A percentile compares a stretch with the other conserved stretches of the same genome.
Evolutionary conservation across 139 green algal genomes (phyloP).

Genomic region (Tetraselmis chui): DNA sequence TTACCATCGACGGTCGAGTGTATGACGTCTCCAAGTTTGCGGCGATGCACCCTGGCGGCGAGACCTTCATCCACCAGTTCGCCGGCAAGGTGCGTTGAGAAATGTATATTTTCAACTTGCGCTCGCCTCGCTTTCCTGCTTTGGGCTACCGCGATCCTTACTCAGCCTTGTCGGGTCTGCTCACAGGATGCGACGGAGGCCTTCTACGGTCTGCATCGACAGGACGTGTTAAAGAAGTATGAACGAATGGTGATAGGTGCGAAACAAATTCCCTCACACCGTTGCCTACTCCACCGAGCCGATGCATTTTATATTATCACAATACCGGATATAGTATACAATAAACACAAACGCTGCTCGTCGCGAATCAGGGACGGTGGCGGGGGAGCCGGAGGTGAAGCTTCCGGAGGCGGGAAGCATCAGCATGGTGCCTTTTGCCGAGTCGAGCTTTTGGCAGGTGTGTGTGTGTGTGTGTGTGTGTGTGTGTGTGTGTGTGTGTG

Average conservation of each 20-base stretch:
- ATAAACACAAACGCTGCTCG: too few species aligned
- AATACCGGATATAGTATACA: too few species aligned
- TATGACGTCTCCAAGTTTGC: slow-evolving; percentile 29
- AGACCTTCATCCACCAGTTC: slow-evolving; percentile 8
- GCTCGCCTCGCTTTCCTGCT: too few species aligned
- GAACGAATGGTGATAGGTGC: not conserved
- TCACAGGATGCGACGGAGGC: slow-evolving; percentile 12
- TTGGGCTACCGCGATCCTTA: too few species aligned
- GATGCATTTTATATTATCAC: too few species aligned
- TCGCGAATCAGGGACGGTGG: not conserved
- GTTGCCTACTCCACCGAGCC: too few species aligned
- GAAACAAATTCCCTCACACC: too few species aligned
- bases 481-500: too few species aligned
- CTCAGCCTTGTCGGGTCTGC: too few species aligned
- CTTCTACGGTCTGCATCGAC: slow-evolving; percentile 19
- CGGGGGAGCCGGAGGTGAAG: not conserved
- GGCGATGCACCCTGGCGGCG: slow-evolving; percentile 19
- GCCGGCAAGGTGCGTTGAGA: not conserved
- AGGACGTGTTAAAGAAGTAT: slow-evolving; percentile 23
- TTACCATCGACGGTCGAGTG: slow-evolving; percentile 18
- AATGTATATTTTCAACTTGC: too few species aligned
- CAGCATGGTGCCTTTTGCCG: slow-evolving; percentile 14
- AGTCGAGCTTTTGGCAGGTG: slow-evolving; percentile 7
- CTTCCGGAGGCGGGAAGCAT: slow-evolving; percentile 4
- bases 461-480: too few species aligned